Evolutionary conservation across 495 filamentous ascomycete genomes (phyloP), one percentile per base, ranked within the genome.

Genomic region (Tuber borchii): DNA sequence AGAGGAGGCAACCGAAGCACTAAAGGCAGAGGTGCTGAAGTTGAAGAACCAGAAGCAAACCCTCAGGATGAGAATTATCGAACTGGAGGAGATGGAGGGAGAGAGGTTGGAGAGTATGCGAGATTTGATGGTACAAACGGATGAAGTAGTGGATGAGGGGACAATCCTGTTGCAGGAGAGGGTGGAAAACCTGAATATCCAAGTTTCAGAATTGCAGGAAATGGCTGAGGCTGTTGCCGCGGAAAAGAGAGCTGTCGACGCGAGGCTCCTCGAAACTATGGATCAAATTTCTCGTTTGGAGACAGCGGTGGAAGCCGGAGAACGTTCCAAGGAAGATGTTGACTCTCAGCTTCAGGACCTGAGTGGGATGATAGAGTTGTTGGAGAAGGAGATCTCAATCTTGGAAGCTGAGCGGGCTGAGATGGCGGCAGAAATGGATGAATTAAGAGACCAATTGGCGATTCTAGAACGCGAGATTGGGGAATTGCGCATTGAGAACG

Each of bases 41-140:
- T 70, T 74, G 69, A 74, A 42, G 73, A 72, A 31, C 39, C 48
- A 76, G 68, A 71, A 80, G 45, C 69, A 71, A 34, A 72, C 76
- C 17, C 43, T 80, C 22, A 71, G 76, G 37, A 46, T 20, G 46
- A 79, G 77, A 31, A 71, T 82, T 16, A 71, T 22, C 2, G 75
- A 79, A 69, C 42, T 82, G 26, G 80, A 82, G 39, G 80, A 82
- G 70, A 79, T 82, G 74, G 80, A 82, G 46, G 79, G 80, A 14
- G 79, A 77, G 37, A 78, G 80, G 44, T 40, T 82, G 48, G 74
- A 82, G 70, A 73, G 76, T 20, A 74, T 82, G 22, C 45, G 22
- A 22, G 45, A 74, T 72, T 78, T 51, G 71, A 43, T 61, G 37
- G 73, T 80, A 17, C 81, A 83, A 51, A 83, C 81, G 2, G 81